Evolutionary conservation across 139 green algal genomes (phyloP), one percentile per base, ranked within the genome.

Genomic region (Volvox africanus): DNA sequence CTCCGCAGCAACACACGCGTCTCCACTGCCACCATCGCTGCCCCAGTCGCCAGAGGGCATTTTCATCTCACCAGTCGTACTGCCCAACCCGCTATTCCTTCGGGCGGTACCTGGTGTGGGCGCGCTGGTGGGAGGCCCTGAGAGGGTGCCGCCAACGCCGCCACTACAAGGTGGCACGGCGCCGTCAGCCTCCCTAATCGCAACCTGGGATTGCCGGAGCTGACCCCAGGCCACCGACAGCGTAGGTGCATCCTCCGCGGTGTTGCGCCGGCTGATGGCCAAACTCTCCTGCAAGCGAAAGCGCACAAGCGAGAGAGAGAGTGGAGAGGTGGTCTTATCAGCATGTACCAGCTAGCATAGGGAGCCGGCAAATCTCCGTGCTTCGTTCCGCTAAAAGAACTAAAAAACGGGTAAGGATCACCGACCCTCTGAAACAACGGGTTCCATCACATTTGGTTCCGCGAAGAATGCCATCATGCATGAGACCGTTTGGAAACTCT

Each of bases 211-310:
- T 12, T 73, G 65, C 65, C 24, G 11, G 21, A 26, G 65, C 5
- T 24, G 65, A 24, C 21, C 65, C 5, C 6, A 73, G 65, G 65
- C 65, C 65, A 73, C 65, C 21, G 65, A 73, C 28, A 30, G 71
- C 71, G 18, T 30, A 0, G 62, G 21, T 36, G 82, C 24, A 36
- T 62, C 82, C n/a, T 76, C 81, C 22, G 36, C 21, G 5, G 82
- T 65, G 22, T 69, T 32, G 13, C 62, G 32, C 9, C 82, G 82
- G 82, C 82, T 88, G 2, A 88, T 62, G 20, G 35, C 82, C 62
- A 88, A 36, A 32, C 82, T 88, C 65, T 88, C 82, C 82, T 88
- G 32, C 82, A 77, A 69, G 62, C 62, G n/a, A n/a, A n/a, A n/a
- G n/a, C n/a, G n/a, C n/a, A n/a, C n/a, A 55, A 55, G 44, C 44